Evolutionary conservation across 768 basidiomycete genomes (phyloP).

Genomic region (Leccinum uliginosum): DNA sequence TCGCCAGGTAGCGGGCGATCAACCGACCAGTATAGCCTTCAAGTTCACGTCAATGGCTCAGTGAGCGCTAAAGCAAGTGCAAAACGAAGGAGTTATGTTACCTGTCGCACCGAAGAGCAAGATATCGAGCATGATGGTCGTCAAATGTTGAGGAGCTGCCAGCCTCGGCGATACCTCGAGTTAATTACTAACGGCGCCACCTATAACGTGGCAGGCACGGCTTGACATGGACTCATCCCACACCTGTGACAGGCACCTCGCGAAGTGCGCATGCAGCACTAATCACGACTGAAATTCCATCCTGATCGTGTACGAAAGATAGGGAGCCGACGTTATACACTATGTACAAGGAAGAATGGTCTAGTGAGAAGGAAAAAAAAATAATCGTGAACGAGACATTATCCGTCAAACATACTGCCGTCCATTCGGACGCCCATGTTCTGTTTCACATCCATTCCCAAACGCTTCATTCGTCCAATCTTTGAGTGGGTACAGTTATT

Average conservation of each 20-base stretch:
- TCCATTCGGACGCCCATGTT: slow-evolving; percentile 89
- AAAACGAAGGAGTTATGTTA: slow-evolving; percentile 18
- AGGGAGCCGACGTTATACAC: not conserved
- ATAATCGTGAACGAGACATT: slow-evolving; percentile 1
- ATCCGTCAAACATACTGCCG: slow-evolving; percentile 53
- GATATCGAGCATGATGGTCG: slow-evolving; percentile 45
- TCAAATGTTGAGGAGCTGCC: slow-evolving; percentile 8
- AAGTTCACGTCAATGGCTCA: slow-evolving; percentile 10
- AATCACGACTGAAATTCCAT: not conserved
- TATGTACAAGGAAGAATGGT: not conserved
- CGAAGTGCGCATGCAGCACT: slow-evolving; percentile 6
- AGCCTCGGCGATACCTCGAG: slow-evolving; percentile 1
- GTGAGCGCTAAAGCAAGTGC: slow-evolving; percentile 8
- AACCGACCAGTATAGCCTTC: slow-evolving; percentile 68
- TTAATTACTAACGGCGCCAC: slow-evolving; percentile 1
- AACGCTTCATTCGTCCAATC: slow-evolving; percentile 77
- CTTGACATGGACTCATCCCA: not conserved
- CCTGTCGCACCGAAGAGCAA: slow-evolving; percentile 69
- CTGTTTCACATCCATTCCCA: slow-evolving; percentile 86
- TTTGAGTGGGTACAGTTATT: slow-evolving; percentile 21
- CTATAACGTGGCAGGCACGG: slow-evolving; percentile 7
- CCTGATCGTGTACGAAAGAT: slow-evolving; percentile 1
- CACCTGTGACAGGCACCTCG: slow-evolving; percentile 8
- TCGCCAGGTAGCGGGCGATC: slow-evolving; percentile 59
- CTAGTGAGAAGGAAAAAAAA: not conserved